Percentiles rank a stretch among this genome's conserved stretches.
These are phyloP conservation scores for Knufia fluminis DNA, from an alignment of 2,329 filamentous ascomycete genomes.

Conservation along the genomic window DNA sequence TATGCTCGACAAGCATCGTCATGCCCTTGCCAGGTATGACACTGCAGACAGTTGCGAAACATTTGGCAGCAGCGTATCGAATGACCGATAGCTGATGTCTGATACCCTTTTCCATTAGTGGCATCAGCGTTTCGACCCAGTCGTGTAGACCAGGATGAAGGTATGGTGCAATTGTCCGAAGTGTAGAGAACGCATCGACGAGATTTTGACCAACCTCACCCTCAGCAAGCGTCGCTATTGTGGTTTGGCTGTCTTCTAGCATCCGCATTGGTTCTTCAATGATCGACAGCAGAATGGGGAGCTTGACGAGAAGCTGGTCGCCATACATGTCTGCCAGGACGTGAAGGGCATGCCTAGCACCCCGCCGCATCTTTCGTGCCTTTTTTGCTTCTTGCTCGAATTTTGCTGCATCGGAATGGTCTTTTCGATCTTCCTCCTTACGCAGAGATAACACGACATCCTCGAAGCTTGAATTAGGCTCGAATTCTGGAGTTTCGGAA, in stretches of 20 bases:
- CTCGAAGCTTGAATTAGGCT: slow-evolving; percentile 67
- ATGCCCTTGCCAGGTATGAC: slow-evolving; percentile 92
- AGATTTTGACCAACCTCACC: slow-evolving; percentile 78
- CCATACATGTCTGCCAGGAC: slow-evolving; percentile 76
- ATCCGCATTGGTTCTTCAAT: slow-evolving; percentile 72
- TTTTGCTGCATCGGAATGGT: slow-evolving; percentile 81
- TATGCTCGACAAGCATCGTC: slow-evolving; percentile 88
- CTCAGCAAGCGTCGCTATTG: slow-evolving; percentile 47
- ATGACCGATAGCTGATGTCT: slow-evolving; percentile 85
- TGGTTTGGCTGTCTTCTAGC: slow-evolving; percentile 65
- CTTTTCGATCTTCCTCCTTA: slow-evolving; percentile 92
- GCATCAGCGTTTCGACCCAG: slow-evolving; percentile 75
- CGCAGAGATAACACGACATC: slow-evolving; percentile 82
- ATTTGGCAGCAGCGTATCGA: slow-evolving; percentile 93
- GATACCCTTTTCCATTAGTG: slow-evolving; percentile 76
- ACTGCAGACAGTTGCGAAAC: slow-evolving; percentile 93
- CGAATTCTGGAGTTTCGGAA: slow-evolving; percentile 92
- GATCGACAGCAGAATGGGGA: slow-evolving; percentile 69
- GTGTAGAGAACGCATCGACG: slow-evolving; percentile 84
- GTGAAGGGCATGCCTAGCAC: slow-evolving; percentile 88
- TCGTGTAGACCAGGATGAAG: slow-evolving; percentile 64
- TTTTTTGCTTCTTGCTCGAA: slow-evolving; percentile 84
- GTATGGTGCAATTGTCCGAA: slow-evolving; percentile 88
- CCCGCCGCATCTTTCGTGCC: slow-evolving; percentile 80
- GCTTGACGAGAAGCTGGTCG: slow-evolving; percentile 63